Evolutionary conservation across 225 moss, liverwort and hornwort species (phyloP).

Genomic region (Sphagnum contortum): DNA sequence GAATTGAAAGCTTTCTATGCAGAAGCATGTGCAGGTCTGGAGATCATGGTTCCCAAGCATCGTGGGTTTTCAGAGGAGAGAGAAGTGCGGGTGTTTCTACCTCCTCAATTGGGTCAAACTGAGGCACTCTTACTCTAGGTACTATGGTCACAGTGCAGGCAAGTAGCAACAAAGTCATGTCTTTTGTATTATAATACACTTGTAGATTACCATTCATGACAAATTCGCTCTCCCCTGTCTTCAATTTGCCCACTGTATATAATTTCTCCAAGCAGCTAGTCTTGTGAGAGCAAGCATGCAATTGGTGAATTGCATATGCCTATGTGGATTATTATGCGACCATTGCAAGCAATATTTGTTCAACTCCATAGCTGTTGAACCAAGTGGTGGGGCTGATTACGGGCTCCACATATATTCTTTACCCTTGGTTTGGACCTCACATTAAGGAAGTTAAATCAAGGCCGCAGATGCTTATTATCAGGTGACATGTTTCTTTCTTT

Average conservation of each 20-base stretch:
- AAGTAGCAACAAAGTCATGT: constrained; percentile 7
- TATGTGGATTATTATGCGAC: too few species aligned
- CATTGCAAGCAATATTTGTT: too few species aligned
- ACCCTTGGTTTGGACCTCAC: too few species aligned
- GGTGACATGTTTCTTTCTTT: too few species aligned
- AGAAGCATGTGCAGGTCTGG: constrained; percentile 63
- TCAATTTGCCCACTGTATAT: constrained; percentile 34
- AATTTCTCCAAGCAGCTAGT: constrained; percentile 7
- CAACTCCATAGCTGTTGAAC: too few species aligned
- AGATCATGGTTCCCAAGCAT: constrained; percentile 83
- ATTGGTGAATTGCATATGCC: too few species aligned
- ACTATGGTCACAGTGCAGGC: constrained; percentile 11
- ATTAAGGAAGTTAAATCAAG: too few species aligned
- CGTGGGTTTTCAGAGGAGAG: constrained; percentile 72
- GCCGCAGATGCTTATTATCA: too few species aligned
- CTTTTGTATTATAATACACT: constrained; percentile 37
- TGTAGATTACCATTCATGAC: constrained; percentile 49
- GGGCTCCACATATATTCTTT: too few species aligned
- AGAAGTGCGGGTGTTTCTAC: constrained; percentile 70
- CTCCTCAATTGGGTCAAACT: constrained; percentile 64
- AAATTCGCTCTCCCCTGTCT: constrained; percentile 23
- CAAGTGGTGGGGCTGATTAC: too few species aligned
- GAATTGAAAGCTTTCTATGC: constrained; percentile 71
- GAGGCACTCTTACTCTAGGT: constrained; percentile 49
- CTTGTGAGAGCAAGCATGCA: too few species aligned